Conservation (phyloP, 805 yeast species). For the Clavispora phyllophila region DNA sequence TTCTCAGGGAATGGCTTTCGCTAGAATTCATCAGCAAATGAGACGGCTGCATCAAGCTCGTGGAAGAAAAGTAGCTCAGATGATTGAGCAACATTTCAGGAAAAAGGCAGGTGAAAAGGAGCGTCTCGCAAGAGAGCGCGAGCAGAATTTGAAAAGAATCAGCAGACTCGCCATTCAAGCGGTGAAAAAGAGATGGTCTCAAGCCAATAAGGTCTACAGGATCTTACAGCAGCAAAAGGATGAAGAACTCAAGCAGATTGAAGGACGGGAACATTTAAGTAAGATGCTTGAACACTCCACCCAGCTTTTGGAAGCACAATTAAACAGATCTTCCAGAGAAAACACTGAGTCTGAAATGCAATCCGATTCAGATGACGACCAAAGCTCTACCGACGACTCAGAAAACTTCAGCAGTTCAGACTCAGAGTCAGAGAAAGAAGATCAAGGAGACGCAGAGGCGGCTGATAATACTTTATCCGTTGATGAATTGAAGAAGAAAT, state of each 20-base stretch:
- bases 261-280: conserved; percentile 82
- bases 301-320: conserved; percentile 80
- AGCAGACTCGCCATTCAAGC: conserved; percentile 82
- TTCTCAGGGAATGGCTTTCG: conserved; percentile 67
- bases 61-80: conserved; percentile 67
- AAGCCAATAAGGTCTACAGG: conserved; percentile 77
- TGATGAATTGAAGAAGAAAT: conserved; percentile 53
- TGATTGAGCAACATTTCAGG: conserved; percentile 84
- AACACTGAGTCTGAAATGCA: conserved; percentile 22
- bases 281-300: conserved; percentile 90
- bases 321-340: conserved; percentile 35
- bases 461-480: conserved; percentile 50
- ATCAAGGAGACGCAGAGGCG: conserved; percentile 15
- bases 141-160: conserved; percentile 58
- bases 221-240: conserved; percentile 71
- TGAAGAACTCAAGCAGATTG: conserved; percentile 71
- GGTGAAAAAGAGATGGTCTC: conserved; percentile 84
- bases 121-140: conserved; percentile 68
- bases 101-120: conserved; percentile 87
- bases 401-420: conserved; percentile 18
- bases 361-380: conserved; percentile 12
- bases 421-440: conserved; percentile 17
- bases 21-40: conserved; percentile 64
- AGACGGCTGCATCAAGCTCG: conserved; percentile 60
- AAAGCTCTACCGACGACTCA: conserved; percentile 18